phyloP scores from a whole-genome alignment of 768 basidiomycete genomes.

The Phylloporus sp. region DNA sequence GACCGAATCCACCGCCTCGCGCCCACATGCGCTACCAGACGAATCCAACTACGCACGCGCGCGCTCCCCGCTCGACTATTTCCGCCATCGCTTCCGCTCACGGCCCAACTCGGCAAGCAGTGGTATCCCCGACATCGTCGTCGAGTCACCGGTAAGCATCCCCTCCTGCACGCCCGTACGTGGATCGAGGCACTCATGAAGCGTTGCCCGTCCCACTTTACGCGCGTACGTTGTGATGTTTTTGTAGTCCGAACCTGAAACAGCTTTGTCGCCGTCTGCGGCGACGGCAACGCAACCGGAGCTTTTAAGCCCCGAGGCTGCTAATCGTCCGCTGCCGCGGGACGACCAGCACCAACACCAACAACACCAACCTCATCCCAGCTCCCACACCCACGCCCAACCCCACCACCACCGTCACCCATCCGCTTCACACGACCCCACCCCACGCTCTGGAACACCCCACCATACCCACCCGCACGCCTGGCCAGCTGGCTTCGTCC shows the following conservation, averaged over 20 bases:
- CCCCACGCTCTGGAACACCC: conserved; percentile 12
- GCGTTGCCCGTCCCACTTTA: no score
- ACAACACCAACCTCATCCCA: background rate
- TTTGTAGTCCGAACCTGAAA: conserved; percentile 41
- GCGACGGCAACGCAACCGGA: conserved; percentile 33
- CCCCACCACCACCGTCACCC: background rate
- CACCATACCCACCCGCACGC: conserved; percentile 6
- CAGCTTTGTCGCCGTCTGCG: conserved; percentile 29
- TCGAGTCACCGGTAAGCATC: conserved; percentile 44
- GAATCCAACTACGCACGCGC: conserved; percentile 12
- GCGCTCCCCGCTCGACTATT: conserved; percentile 19
- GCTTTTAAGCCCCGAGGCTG: conserved; percentile 42
- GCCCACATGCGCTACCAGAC: background rate
- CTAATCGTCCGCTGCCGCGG: conserved; percentile 25
- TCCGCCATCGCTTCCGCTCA: conserved; percentile 26
- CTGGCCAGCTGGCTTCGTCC: conserved; percentile 21
- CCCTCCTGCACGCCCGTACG: background rate
- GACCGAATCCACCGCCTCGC: conserved; percentile 3
- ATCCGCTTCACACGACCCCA: background rate
- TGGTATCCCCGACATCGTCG: conserved; percentile 37
- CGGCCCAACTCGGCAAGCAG: conserved; percentile 32
- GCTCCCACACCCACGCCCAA: background rate
- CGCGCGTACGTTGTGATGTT: background rate
- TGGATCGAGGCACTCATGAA: background rate
- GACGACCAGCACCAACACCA: conserved; percentile 10